phyloP scores from a whole-genome alignment of 2,329 filamentous ascomycete genomes.

The Dothidotthia symphoricarpi region DNA sequence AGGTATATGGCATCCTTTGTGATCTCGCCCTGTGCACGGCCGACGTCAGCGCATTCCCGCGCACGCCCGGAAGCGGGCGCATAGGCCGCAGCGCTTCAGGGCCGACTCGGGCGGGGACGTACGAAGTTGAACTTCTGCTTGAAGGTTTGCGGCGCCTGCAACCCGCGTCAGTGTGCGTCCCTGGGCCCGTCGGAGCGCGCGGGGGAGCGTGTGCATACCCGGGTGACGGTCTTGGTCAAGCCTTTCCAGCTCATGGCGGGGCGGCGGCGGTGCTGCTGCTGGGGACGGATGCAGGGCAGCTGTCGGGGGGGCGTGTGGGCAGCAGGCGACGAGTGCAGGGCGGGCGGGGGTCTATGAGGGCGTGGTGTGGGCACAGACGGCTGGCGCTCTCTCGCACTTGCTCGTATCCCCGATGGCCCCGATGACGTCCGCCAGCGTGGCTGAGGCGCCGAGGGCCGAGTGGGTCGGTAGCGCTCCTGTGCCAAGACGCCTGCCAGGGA shows the following conservation, averaged over 20 bases:
- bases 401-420: too few relatives aligned
- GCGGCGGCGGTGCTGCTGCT: constrained; percentile 3
- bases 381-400: too few relatives aligned
- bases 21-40: constrained; percentile 65
- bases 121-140: constrained; percentile 87
- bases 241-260: constrained; percentile 90
- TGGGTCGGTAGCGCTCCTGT: constrained; percentile 3
- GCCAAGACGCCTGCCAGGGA: too few relatives aligned
- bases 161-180: constrained; percentile 22
- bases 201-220: constrained; percentile 57
- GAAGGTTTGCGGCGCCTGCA: constrained; percentile 81
- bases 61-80: constrained; percentile 22
- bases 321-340: constrained; percentile 6
- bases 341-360: too few relatives aligned
- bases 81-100: constrained; percentile 1
- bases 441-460: constrained; percentile 1
- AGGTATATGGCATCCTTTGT: constrained; percentile 94
- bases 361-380: too few relatives aligned
- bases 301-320: constrained; percentile 4
- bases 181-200: constrained; percentile 10
- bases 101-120: constrained; percentile 20
- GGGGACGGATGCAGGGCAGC: constrained; percentile 8
- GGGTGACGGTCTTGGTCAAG: constrained; percentile 82
- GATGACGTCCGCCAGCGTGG: too few relatives aligned
- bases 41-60: constrained; percentile 21